phyloP scores from a whole-genome alignment of 495 filamentous ascomycete genomes.

The Pseudevernia furfuracea region DNA sequence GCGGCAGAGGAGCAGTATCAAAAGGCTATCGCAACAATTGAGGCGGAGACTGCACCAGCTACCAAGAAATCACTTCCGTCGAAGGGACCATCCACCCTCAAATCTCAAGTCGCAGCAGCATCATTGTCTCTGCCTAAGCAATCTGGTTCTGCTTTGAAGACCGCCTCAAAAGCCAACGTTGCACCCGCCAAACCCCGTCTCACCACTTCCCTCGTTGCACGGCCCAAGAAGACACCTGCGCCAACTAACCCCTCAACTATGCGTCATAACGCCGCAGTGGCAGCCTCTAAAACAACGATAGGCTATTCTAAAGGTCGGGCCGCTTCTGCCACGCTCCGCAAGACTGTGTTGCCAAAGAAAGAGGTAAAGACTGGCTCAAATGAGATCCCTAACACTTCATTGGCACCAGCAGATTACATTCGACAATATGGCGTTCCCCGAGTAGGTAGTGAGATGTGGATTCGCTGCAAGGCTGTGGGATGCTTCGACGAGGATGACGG shows the following conservation, averaged over 20 bases:
- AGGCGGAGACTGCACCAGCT: slow-evolving; percentile 52
- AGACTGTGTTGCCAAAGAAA: slow-evolving; percentile 24
- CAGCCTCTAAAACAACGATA: slow-evolving; percentile 66
- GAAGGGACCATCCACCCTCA: slow-evolving; percentile 36
- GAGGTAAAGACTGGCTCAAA: slow-evolving; percentile 2
- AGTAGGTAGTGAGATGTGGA: slow-evolving; percentile 40
- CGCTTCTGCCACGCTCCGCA: slow-evolving; percentile 45
- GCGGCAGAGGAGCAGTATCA: slow-evolving; percentile 33
- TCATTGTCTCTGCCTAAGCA: slow-evolving; percentile 42
- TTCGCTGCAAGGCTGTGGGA: slow-evolving; percentile 34
- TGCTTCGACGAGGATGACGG: slow-evolving; percentile 34
- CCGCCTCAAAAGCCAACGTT: slow-evolving; percentile 31
- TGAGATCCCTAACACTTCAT: slow-evolving; percentile 24
- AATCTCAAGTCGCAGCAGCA: slow-evolving; percentile 47
- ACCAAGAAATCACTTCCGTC: slow-evolving; percentile 19
- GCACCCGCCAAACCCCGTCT: slow-evolving; percentile 36
- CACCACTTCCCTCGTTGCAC: slow-evolving; percentile 32
- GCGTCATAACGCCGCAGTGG: slow-evolving; percentile 53
- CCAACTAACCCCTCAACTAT: slow-evolving; percentile 45
- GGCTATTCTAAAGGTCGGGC: slow-evolving; percentile 72
- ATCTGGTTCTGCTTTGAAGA: slow-evolving; percentile 29
- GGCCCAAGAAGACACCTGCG: slow-evolving; percentile 35
- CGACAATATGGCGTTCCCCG: slow-evolving; percentile 38
- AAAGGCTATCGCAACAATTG: slow-evolving; percentile 59
- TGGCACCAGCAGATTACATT: slow-evolving; percentile 41